Conservation (phyloP, 768 basidiomycete species). For the Suillus brevipes region DNA sequence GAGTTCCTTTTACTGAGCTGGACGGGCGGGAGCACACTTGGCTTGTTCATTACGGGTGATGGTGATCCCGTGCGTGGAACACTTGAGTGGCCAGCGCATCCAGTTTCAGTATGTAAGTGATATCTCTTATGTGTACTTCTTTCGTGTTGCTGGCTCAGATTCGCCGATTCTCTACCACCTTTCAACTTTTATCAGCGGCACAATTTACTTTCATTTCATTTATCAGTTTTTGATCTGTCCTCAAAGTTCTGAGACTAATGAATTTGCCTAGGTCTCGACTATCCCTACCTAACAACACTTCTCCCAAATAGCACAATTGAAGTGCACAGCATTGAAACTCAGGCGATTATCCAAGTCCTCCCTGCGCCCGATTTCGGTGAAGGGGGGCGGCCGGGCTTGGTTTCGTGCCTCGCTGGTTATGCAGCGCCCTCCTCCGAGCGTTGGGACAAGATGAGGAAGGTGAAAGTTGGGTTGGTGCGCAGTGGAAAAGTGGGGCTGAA, state of each 20-base stretch:
- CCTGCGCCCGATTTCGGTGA: conserved; percentile 39
- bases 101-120: conserved; percentile 69
- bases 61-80: conserved; percentile 92
- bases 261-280: conserved; percentile 62
- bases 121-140: not conserved
- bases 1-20: conserved; percentile 89
- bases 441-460: conserved; percentile 39
- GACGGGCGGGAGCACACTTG: conserved; percentile 79
- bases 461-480: conserved; percentile 31
- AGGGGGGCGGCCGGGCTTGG: conserved; percentile 32
- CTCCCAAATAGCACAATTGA: conserved; percentile 78
- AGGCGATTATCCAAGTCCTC: conserved; percentile 69
- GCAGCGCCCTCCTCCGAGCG: conserved; percentile 43
- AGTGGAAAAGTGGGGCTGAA: conserved; percentile 7
- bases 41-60: conserved; percentile 79
- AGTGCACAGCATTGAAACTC: conserved; percentile 78
- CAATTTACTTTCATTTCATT: not conserved
- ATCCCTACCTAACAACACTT: conserved; percentile 77
- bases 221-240: not conserved
- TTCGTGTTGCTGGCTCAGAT: conserved; percentile 6
- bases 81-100: conserved; percentile 81
- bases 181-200: not conserved
- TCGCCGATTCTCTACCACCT: not conserved
- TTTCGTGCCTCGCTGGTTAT: conserved; percentile 37
- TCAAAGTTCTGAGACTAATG: not conserved